A percentile compares a stretch with the other conserved stretches of the same genome.
Evolutionary conservation across 495 filamentous ascomycete genomes (phyloP).

Genomic region (Aspergillus ellipticus): DNA sequence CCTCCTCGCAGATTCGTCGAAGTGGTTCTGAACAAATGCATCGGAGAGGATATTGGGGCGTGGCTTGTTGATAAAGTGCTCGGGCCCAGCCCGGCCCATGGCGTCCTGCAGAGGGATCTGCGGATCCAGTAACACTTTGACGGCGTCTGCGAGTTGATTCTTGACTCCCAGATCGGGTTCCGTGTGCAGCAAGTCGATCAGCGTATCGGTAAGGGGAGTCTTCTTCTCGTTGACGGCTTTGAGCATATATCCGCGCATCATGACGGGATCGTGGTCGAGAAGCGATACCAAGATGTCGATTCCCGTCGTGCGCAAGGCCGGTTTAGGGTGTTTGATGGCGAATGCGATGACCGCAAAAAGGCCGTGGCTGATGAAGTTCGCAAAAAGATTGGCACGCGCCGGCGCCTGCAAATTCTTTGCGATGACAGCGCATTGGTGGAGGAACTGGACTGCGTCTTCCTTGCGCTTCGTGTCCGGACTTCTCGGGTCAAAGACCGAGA

Average conservation of each 20-base stretch:
- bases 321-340: slow-evolving; percentile 78
- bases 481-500: slow-evolving; percentile 73
- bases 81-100: slow-evolving; percentile 63
- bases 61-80: slow-evolving; percentile 60
- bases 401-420: slow-evolving; percentile 90
- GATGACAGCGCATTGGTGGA: slow-evolving; percentile 92
- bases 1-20: slow-evolving; percentile 80
- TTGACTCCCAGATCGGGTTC: slow-evolving; percentile 94
- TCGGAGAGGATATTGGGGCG: slow-evolving; percentile 76
- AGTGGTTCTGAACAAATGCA: slow-evolving; percentile 79
- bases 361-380: slow-evolving; percentile 83
- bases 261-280: slow-evolving; percentile 90
- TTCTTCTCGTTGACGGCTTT: slow-evolving; percentile 83
- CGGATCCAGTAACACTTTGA: slow-evolving; percentile 93
- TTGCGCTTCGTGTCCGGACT: slow-evolving; percentile 65
- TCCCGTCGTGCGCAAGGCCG: slow-evolving; percentile 82
- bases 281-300: slow-evolving; percentile 92
- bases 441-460: slow-evolving; percentile 92
- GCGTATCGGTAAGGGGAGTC: slow-evolving; percentile 83
- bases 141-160: slow-evolving; percentile 90
- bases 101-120: slow-evolving; percentile 59
- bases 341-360: slow-evolving; percentile 88
- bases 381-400: slow-evolving; percentile 73
- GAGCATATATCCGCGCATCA: slow-evolving; percentile 91
- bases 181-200: slow-evolving; percentile 87